Percentiles rank a stretch among this genome's conserved stretches.
Conservation (phyloP, 2,329 filamentous ascomycete genomes). For the Penicillium hesseltinei region DNA sequence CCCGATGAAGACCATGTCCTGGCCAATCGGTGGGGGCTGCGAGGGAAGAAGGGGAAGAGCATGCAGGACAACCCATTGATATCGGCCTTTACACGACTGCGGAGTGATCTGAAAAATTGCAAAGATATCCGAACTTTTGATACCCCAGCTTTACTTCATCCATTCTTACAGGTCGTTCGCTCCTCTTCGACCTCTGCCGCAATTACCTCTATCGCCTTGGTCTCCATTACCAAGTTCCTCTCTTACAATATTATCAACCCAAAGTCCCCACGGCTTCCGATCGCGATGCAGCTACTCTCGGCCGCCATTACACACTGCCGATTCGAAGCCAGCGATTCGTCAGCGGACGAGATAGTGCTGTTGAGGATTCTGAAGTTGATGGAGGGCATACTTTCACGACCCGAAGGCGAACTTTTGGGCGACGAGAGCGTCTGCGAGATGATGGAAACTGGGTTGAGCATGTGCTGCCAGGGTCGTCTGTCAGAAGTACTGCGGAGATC, state of each 20-base stretch:
- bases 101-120: slow-evolving; percentile 81
- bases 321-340: slow-evolving; percentile 93
- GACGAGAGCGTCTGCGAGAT: slow-evolving; percentile 99
- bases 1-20: slow-evolving; percentile 50
- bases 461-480: slow-evolving; percentile 90
- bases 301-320: slow-evolving; percentile 96
- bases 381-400: slow-evolving; percentile 96
- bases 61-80: slow-evolving; percentile 97
- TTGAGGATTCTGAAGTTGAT: slow-evolving; percentile 93
- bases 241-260: slow-evolving; percentile 87
- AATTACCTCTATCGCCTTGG: slow-evolving; percentile 90
- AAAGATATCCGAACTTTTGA: slow-evolving; percentile 91
- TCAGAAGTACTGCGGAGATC: slow-evolving; percentile 87
- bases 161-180: slow-evolving; percentile 94
- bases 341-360: slow-evolving; percentile 92
- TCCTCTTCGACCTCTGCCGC: slow-evolving; percentile 94
- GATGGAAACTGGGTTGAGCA: slow-evolving; percentile 97
- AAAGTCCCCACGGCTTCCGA: slow-evolving; percentile 78
- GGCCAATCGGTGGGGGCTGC: slow-evolving; percentile 84
- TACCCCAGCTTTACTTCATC: slow-evolving; percentile 81
- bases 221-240: slow-evolving; percentile 94
- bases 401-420: slow-evolving; percentile 87
- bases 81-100: slow-evolving; percentile 84
- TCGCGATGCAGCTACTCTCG: slow-evolving; percentile 92
- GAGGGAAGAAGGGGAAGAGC: slow-evolving; percentile 94